Conservation (phyloP, 73 alveolate genomes). For the Blepharisma stoltei region DNA sequence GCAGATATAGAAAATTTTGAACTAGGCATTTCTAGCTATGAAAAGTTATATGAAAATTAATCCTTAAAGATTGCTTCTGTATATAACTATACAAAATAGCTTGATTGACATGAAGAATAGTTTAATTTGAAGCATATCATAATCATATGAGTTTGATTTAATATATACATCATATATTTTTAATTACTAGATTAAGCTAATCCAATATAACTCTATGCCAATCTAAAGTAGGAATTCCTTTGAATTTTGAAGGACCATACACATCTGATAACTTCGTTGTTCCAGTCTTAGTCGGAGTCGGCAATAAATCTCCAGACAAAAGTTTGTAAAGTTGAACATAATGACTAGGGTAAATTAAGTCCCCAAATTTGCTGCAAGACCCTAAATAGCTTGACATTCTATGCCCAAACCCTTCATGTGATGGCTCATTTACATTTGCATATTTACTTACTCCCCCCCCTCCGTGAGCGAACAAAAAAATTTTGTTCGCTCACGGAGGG, state of each 20-base stretch:
- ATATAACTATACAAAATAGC: no score
- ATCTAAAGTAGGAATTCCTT: background rate
- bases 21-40: no score
- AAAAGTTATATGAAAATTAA: no score
- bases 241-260: background rate
- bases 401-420: background rate
- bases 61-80: no score
- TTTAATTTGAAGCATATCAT: no score
- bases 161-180: no score
- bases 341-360: slow-evolving; percentile 16
- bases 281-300: background rate
- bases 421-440: background rate
- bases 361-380: background rate
- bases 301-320: background rate
- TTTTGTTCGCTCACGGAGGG: no score
- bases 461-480: no score
- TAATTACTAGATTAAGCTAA: background rate
- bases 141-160: no score
- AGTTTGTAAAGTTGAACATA: slow-evolving; percentile 8
- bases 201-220: slow-evolving; percentile 25
- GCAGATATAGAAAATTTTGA: no score
- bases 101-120: no score
- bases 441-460: no score
- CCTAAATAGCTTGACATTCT: background rate
- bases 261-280: background rate